A percentile compares a stretch with the other conserved stretches of the same genome.
phyloP scores from a whole-genome alignment of 768 basidiomycete genomes.

The Hortiboletus flavorubellus region DNA sequence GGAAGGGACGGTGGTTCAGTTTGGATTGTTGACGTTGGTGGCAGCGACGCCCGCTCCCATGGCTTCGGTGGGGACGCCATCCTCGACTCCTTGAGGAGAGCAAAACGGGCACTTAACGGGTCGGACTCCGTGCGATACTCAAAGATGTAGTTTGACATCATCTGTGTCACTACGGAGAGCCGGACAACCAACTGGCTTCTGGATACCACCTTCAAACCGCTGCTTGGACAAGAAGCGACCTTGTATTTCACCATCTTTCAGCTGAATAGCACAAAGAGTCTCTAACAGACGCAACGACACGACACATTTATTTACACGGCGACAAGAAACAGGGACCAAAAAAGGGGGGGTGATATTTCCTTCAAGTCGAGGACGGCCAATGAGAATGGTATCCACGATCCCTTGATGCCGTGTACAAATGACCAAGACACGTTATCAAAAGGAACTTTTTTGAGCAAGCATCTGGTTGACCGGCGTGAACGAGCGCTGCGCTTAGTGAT shows the following conservation, averaged over 20 bases:
- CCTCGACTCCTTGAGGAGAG: too few species aligned
- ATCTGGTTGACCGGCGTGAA: neutral
- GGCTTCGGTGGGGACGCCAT: slow-evolving; percentile 90
- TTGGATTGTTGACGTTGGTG: slow-evolving; percentile 21
- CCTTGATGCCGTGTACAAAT: neutral
- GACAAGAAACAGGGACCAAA: neutral
- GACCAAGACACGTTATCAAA: neutral
- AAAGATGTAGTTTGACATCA: too few species aligned
- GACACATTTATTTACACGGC: neutral
- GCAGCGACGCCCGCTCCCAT: slow-evolving; percentile 63
- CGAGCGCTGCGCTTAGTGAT: neutral
- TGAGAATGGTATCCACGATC: neutral
- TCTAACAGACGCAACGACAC: neutral
- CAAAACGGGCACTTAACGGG: too few species aligned
- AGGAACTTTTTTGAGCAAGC: neutral
- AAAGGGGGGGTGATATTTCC: neutral
- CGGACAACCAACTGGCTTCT: too few species aligned
- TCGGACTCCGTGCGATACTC: too few species aligned
- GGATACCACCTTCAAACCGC: neutral
- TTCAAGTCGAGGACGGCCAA: neutral
- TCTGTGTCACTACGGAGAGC: too few species aligned
- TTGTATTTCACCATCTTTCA: neutral
- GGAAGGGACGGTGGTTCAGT: slow-evolving; percentile 50
- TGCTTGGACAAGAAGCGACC: neutral
- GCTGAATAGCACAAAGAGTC: neutral